Conservation (phyloP, 225 moss, liverwort and hornwort genomes). For the Marchantia paleacea region DNA sequence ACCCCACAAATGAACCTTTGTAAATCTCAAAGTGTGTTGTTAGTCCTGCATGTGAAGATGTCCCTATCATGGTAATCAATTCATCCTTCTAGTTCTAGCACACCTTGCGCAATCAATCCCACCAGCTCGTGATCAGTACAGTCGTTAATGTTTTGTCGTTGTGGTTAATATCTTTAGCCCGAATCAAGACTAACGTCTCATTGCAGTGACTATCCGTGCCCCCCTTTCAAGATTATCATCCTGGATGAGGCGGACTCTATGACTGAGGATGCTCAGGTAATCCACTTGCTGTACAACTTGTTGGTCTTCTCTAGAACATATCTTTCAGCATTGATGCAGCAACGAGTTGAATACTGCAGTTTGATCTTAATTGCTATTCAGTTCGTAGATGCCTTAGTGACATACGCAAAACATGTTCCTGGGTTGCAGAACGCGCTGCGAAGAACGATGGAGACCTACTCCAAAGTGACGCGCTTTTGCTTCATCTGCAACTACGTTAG, state of each 20-base stretch:
- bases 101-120: neutral
- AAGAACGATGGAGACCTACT: conserved; percentile 96
- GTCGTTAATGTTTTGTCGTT: too few relatives aligned
- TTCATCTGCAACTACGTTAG: conserved; percentile 99
- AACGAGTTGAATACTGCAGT: too few relatives aligned
- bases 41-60: too few relatives aligned
- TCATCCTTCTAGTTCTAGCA: neutral
- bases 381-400: neutral
- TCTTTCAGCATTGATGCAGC: neutral
- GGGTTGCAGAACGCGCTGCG: conserved; percentile 67
- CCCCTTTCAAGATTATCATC: conserved; percentile 95
- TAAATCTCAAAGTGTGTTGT: too few relatives aligned
- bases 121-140: neutral
- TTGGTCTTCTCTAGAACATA: neutral
- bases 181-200: neutral
- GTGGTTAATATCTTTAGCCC: too few relatives aligned
- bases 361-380: neutral
- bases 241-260: conserved; percentile 98
- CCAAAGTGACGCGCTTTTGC: conserved; percentile 91
- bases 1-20: too few relatives aligned
- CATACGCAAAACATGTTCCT: neutral
- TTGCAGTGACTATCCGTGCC: conserved; percentile 79
- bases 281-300: neutral
- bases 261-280: conserved; percentile 97
- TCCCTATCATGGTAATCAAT: too few relatives aligned